Evolutionary conservation across 805 yeast genomes (phyloP), one percentile per base, ranked within the genome.

Genomic region (Zygoascus tannicola): DNA sequence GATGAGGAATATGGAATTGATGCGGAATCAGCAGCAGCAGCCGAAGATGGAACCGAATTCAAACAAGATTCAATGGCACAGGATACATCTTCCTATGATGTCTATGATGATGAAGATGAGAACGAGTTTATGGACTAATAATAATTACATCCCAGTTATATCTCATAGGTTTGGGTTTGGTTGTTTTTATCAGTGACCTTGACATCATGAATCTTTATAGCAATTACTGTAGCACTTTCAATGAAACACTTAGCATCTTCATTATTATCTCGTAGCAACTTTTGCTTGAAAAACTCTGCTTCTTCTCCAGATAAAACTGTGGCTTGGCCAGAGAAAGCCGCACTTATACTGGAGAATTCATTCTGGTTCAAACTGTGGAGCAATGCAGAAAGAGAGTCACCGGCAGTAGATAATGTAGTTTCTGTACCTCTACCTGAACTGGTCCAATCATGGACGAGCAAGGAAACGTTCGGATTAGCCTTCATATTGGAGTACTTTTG

Each of bases 381-480:
- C 38, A 85, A 62, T 58, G 79, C 79, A 43, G 78, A 59, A 36
- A 82, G 59, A n/a, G 30, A 21, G 10, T 26, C 40, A 7, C 30
- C 15, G 22, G 71, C 69, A 19, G 73, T 64, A 8, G 63, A 57
- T 35, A 59, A 65, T 51, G 55, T 12, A 58, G 52, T 20, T 53
- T 53, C n/a, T 22, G 42, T 32, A 47, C 44, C 30, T n/a, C 23
- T 34, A n/a, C 64, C 59, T 33, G 65, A 76, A 1, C 85, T 73
- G 14, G 82, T 74, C 96, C 96, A 88, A 56, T 90, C 97, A 59
- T 90, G 97, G 35, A 90, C 77, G 47, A 90, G 68, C 37, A 90
- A 59, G 0, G 95, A 81, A 4, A 90, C 95, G 35, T 75, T 71
- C 5, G 90, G 87, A 58, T 90, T 90, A 26, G 57, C 62, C 12